These are phyloP conservation scores for Phtheirospermum japonicum DNA, from an alignment of 257 asterid genomes.

Conservation along the genomic window DNA sequence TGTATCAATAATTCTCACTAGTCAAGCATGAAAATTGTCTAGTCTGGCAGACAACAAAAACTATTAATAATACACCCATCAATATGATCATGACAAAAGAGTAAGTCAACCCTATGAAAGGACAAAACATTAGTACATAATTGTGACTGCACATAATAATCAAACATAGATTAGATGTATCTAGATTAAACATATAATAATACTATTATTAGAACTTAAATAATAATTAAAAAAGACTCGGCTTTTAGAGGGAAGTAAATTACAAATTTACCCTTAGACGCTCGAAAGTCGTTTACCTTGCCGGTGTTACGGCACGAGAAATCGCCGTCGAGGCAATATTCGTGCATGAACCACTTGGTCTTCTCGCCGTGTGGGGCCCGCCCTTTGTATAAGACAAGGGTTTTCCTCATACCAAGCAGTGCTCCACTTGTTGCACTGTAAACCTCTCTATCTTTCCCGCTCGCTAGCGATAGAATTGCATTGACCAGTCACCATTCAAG, in stretches of 20 bases:
- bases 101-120: constrained; percentile 38
- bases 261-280: no score
- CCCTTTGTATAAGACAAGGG: constrained; percentile 83
- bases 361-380: constrained; percentile 81
- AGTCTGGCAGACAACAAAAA: constrained; percentile 3
- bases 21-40: not conserved
- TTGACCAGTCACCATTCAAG: no score
- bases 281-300: constrained; percentile 34
- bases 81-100: constrained; percentile 15
- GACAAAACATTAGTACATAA: constrained; percentile 20
- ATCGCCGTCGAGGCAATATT: constrained; percentile 71
- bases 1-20: not conserved
- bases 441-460: constrained; percentile 71
- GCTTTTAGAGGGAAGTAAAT: no score
- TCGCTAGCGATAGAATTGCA: constrained; percentile 88
- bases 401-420: constrained; percentile 81
- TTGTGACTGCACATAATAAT: no score
- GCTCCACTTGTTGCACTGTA: constrained; percentile 42
- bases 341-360: constrained; percentile 95
- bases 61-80: constrained; percentile 25
- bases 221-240: no score
- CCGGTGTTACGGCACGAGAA: constrained; percentile 65
- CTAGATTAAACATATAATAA: no score
- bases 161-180: no score
- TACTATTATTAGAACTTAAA: no score